Base-by-base conservation (phyloP, 2,329 filamentous ascomycete genomes). In the Xenosphaeropsis pyriputrescens region DNA sequence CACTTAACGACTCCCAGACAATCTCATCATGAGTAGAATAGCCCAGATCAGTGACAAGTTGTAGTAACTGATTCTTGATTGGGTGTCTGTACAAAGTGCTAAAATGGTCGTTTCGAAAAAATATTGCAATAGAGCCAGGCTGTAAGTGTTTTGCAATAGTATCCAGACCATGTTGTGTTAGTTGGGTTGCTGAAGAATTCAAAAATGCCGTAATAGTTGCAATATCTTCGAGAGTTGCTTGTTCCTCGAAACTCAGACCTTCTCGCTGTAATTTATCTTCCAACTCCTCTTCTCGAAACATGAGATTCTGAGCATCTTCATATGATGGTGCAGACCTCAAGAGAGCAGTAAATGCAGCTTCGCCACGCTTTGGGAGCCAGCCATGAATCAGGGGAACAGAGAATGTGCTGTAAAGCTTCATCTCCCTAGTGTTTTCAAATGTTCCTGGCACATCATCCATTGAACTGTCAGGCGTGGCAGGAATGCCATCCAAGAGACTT, bases 91-190 rank as follows among this genome's bases (percentile, higher is more conserved):
- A 94, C 0, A 98, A 58, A 0, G 89, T 96, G 32, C 85, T 86
- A 53, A 98, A 98, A 55, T 98, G 91, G 52, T 98, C 89, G 50
- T 98, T 98, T 18, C 91, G 75, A 63, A 98, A 98, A 2, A 98
- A 61, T 36, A 98, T 96, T 0, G 85, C 85, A 43, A 95, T 74
- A 1, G 81, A 75, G 2, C 86, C 89, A 1, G 85, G 79, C 11
- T 70, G 63, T 40, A 95, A 68, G 5, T 71, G 76, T 36, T 74
- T 72, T 1, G 69, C 70, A 30, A 96, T 77, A 1, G 82, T 72
- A 30, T 82, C 71, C 2, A 98, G 67, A 0, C 91, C 91, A 57
- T 79, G 81, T 0, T 73, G 65, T 0, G 91, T 95, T 16, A 98
- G 64, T 50, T 98, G 91, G 0, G 91, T 96, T 0, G 85, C 79